Evolutionary conservation across 768 basidiomycete species (phyloP), one percentile per base, ranked within the genome.

Genomic region (Pleurotus eryngii): DNA sequence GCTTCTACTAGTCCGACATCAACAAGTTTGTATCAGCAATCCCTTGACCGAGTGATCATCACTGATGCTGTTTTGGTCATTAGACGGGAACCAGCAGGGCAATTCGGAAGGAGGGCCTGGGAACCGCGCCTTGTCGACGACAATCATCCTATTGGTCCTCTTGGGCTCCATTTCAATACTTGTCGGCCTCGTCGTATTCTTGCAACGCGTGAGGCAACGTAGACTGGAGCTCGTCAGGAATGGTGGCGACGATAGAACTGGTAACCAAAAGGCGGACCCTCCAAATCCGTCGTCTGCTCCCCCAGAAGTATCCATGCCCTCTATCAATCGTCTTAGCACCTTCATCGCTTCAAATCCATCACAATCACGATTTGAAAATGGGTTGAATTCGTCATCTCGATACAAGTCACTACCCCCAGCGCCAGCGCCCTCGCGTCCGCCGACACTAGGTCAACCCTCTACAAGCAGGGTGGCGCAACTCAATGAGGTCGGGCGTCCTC

Each of bases 121-220:
- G 24, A 42, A 12, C 27, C 60, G 15, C 22, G 55, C 46, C 20
- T 49, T 45, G 50, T 54, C 51, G 24, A n/a, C 57, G 5, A 27
- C 51, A 20, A 47, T 61, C 49, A 46, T 57, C 18, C 51, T 49
- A 46, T 43, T 61, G 18, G 22, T 40, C 24, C 18, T 49, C 38
- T 40, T 61, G 18, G 51, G 51, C 7, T 51, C 49, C 24, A 46
- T 61, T 39, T 57, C 53, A 11, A 35, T 61, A 12, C 18, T 58
- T 9, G 38, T 49, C 40, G 56, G 50, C 35, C 43, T 61, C 50
- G 20, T 61, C 22, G 37, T 61, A 35, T 55, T 46, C 38, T 22
- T 55, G 22, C 57, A 57, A 38, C 20, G 9, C 17, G 30, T 38
- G 20, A 38, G 49, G 24, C 49, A 49, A 30, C 57, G 38, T n/a